A percentile compares a stretch with the other conserved stretches of the same genome.
These are phyloP conservation scores for Lagerstroemia speciosa DNA, from an alignment of 345 rosid species.

Conservation along the genomic window DNA sequence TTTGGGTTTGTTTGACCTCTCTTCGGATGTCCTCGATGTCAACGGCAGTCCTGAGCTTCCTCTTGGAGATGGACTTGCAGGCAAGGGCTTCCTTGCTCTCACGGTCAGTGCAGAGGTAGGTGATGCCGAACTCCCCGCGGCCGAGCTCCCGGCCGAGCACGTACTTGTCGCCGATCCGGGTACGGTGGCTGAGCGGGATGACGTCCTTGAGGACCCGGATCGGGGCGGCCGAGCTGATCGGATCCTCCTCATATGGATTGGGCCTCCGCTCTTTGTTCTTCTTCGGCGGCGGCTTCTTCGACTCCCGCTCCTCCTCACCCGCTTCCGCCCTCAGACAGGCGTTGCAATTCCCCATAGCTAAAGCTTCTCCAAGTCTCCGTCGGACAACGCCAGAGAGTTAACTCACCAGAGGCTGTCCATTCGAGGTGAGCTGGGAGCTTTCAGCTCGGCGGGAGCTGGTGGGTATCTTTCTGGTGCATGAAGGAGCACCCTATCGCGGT, in stretches of 20 bases:
- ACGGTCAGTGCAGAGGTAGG: constrained; percentile 81
- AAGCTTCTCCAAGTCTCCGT: neutral
- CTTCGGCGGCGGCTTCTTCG: constrained; percentile 21
- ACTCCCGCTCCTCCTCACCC: constrained; percentile 17
- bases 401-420: neutral
- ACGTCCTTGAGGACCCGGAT: constrained; percentile 69
- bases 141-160: constrained; percentile 79
- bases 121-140: constrained; percentile 92
- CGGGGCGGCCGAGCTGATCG: constrained; percentile 40
- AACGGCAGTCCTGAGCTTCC: constrained; percentile 77
- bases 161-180: constrained; percentile 78
- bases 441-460: neutral
- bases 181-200: constrained; percentile 45
- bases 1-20: constrained; percentile 22
- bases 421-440: too few relatives aligned
- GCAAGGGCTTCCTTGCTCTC: constrained; percentile 66
- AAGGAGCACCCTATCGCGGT: neutral
- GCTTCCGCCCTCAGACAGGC: constrained; percentile 60
- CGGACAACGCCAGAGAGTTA: neutral
- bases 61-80: constrained; percentile 81
- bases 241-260: constrained; percentile 48
- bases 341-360: constrained; percentile 84
- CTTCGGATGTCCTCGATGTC: constrained; percentile 90
- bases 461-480: neutral
- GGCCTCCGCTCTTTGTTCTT: constrained; percentile 34